Evolutionary conservation across 1,284 basidiomycete genomes (phyloP), one percentile per base, ranked within the genome.

Genomic region (Pulveroboletus sp.): DNA sequence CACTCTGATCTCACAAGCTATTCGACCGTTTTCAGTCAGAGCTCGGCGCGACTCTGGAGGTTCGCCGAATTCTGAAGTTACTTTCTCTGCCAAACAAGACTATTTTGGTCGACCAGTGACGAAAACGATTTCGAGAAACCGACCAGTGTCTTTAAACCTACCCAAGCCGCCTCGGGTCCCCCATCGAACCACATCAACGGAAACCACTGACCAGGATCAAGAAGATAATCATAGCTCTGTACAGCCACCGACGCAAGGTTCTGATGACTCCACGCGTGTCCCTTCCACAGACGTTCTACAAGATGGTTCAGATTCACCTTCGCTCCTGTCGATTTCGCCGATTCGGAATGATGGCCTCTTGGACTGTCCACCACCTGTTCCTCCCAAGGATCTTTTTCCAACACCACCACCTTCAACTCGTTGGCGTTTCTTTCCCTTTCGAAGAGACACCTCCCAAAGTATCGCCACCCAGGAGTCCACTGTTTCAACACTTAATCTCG

Each of bases 361-460:
- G 17, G 70, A 74, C 8, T 51, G 24, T 22, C 70, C 62, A 53
- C 58, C 66, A 47, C 59, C 61, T 52, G 46, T 68, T 47, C 63
- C 71, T 25, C 71, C 75, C n/a, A 74, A 74, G 54, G 73, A 73
- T 59, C 52, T 58, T 40, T 47, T 62, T 36, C 64, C 64, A n/a
- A 61, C 63, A 22, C 67, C 62, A 12, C 65, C 68, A 36, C 57
- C 69, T 14, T 65, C 73, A n/a, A 75, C 68, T 42, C 76, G 78
- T n/a, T 85, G 85, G 84, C 78, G 80, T 11, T 82, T 88, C 61
- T 72, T 86, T 6, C 82, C 85, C 0, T 87, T 76, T 71, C 80
- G 58, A 72, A 74, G 43, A 58, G 74, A 64, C 53, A 64, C 60
- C 46, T 74, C 63, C 36, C 75, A 59, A 59, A 74, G 66, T 43